These are phyloP conservation scores for Aphelidium insulamus DNA, from an alignment of 371 early-diverging fungal genomes.

Conservation along the genomic window DNA sequence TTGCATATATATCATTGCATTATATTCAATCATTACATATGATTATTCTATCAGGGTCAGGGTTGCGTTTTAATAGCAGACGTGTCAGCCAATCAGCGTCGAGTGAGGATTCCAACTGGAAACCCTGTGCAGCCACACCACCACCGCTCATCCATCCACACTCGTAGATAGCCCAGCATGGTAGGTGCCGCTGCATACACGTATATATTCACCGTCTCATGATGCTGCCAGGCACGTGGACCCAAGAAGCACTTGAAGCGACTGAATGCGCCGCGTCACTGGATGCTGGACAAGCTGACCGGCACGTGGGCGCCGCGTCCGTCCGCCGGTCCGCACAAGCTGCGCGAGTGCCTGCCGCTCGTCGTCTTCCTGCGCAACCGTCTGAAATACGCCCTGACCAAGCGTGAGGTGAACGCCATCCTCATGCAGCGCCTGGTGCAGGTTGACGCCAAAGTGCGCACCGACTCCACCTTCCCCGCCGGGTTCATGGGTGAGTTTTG, in stretches of 20 bases:
- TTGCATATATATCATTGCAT: too few species aligned
- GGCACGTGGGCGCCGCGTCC: slow-evolving; percentile 96
- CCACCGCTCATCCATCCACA: too few species aligned
- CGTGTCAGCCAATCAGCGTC: too few species aligned
- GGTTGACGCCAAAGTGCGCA: slow-evolving; percentile 98
- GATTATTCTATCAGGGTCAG: too few species aligned
- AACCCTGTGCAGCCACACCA: too few species aligned
- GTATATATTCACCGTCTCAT: too few species aligned
- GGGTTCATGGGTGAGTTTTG: slow-evolving; percentile 79
- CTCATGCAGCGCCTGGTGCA: slow-evolving; percentile 95
- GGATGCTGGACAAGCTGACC: slow-evolving; percentile 99
- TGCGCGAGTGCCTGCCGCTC: slow-evolving; percentile 96
- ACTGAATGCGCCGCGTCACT: slow-evolving; percentile 97
- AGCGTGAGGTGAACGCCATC: slow-evolving; percentile 91
- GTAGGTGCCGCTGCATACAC: too few species aligned
- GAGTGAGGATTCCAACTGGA: too few species aligned
- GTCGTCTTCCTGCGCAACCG: slow-evolving; percentile 96
- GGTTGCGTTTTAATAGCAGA: too few species aligned
- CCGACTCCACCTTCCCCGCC: slow-evolving; percentile 94
- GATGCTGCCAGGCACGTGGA: slow-evolving; percentile 98
- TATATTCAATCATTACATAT: too few species aligned
- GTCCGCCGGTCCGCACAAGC: slow-evolving; percentile 97
- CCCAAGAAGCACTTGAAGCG: slow-evolving; percentile 99
- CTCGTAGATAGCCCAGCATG: too few species aligned
- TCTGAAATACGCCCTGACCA: slow-evolving; percentile 95